phyloP scores from a whole-genome alignment of 371 early-diverging fungal genomes.

The Vavraia culicis region DNA sequence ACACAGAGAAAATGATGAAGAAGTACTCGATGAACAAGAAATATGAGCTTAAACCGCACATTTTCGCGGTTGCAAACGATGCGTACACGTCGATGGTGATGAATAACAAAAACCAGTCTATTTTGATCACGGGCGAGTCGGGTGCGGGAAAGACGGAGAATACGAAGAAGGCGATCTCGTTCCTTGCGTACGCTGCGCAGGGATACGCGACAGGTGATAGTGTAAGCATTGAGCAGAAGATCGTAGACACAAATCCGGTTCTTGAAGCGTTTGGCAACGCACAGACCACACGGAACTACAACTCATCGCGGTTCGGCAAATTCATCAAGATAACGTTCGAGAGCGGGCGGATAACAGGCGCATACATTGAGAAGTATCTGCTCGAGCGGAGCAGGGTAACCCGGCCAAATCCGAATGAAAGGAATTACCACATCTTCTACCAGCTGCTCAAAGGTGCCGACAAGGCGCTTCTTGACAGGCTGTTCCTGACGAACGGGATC shows the following conservation, averaged over 20 bases:
- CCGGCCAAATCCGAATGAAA: slow-evolving; percentile 57
- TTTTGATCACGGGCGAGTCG: slow-evolving; percentile 95
- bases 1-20: slow-evolving; percentile 46
- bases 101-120: slow-evolving; percentile 76
- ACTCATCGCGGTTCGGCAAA: slow-evolving; percentile 95
- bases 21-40: slow-evolving; percentile 51
- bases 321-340: slow-evolving; percentile 91
- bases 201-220: slow-evolving; percentile 10
- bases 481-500: background rate
- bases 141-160: slow-evolving; percentile 99
- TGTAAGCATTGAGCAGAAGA: slow-evolving; percentile 58
- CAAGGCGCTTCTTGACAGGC: slow-evolving; percentile 46
- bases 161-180: slow-evolving; percentile 95
- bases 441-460: slow-evolving; percentile 67
- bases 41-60: slow-evolving; percentile 72
- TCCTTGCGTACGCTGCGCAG: slow-evolving; percentile 66
- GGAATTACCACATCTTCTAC: slow-evolving; percentile 95
- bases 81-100: slow-evolving; percentile 80
- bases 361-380: slow-evolving; percentile 83
- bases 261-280: slow-evolving; percentile 98
- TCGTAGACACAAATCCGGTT: slow-evolving; percentile 83
- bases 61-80: slow-evolving; percentile 72
- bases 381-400: slow-evolving; percentile 86
- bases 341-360: slow-evolving; percentile 67
- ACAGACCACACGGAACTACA: slow-evolving; percentile 91